Evolutionary conservation across 2,329 filamentous ascomycete species (phyloP).

Genomic region (Lasiodiplodia gonubiensis): DNA sequence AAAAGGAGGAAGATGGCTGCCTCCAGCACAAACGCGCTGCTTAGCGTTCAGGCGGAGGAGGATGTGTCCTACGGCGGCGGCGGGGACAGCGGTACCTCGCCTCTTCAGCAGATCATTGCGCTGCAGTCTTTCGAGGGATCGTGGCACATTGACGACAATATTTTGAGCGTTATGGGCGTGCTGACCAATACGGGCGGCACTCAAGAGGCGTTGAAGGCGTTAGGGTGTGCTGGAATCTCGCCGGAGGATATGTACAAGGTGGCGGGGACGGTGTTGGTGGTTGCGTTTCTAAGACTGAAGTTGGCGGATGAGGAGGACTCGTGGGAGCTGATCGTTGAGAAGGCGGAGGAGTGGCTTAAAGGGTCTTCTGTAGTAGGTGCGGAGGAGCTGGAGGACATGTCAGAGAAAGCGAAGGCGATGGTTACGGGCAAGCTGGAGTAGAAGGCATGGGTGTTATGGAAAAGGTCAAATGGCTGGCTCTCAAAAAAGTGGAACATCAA

Average conservation of each 20-base stretch:
- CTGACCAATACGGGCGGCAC: background rate
- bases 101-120: conserved; percentile 55
- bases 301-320: conserved; percentile 56
- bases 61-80: too few species aligned
- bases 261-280: conserved; percentile 50
- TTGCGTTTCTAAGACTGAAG: conserved; percentile 57
- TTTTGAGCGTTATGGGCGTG: conserved; percentile 34
- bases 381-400: background rate
- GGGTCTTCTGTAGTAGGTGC: conserved; percentile 32
- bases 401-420: conserved; percentile 15
- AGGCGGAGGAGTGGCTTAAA: conserved; percentile 61
- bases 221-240: conserved; percentile 24
- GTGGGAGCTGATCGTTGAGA: conserved; percentile 70
- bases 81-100: too few species aligned
- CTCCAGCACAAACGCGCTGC: background rate
- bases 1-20: background rate
- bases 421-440: background rate
- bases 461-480: background rate
- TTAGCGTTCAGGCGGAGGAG: background rate
- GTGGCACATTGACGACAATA: conserved; percentile 47
- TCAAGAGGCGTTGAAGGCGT: background rate
- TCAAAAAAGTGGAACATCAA: background rate
- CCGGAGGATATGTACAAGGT: conserved; percentile 31
- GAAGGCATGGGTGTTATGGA: background rate
- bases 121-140: conserved; percentile 63